Conservation (phyloP, 495 filamentous ascomycete genomes). For the Daldinia loculata region DNA sequence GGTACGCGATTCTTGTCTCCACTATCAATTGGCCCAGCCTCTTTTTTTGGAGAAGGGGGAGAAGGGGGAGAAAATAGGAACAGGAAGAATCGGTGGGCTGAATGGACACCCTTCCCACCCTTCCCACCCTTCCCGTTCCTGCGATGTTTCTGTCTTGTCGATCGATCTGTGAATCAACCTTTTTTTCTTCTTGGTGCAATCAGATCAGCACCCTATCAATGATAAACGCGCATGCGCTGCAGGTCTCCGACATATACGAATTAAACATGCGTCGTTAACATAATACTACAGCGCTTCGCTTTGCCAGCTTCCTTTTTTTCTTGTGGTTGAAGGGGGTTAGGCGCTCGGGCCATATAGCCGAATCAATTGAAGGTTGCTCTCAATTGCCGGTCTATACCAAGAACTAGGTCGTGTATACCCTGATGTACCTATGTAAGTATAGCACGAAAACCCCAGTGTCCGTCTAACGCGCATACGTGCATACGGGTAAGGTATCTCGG, state of each 20-base stretch:
- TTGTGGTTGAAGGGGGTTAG: background rate
- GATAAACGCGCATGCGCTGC: slow-evolving; percentile 16
- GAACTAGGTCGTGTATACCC: too few species aligned
- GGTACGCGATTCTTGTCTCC: slow-evolving; percentile 26
- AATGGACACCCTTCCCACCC: slow-evolving; percentile 8
- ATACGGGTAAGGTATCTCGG: too few species aligned
- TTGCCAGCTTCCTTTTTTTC: slow-evolving; percentile 14
- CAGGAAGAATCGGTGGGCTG: slow-evolving; percentile 34
- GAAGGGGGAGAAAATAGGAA: background rate
- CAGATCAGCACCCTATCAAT: background rate
- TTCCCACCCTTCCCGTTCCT: background rate
- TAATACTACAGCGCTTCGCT: slow-evolving; percentile 11
- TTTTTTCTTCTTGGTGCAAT: background rate
- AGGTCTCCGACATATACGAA: slow-evolving; percentile 39
- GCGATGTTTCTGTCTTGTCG: slow-evolving; percentile 4
- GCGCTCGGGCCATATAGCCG: background rate
- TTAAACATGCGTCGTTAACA: slow-evolving; percentile 16
- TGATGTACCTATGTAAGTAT: too few species aligned
- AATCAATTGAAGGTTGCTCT: background rate
- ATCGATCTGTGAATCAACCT: slow-evolving; percentile 34
- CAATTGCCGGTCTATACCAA: background rate
- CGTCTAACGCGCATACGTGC: too few species aligned
- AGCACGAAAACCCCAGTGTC: too few species aligned
- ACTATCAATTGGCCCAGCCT: slow-evolving; percentile 37
- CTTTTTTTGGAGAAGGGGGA: slow-evolving; percentile 21